phyloP scores from a whole-genome alignment of 306 rosid species.

The Medicago lupulina region DNA sequence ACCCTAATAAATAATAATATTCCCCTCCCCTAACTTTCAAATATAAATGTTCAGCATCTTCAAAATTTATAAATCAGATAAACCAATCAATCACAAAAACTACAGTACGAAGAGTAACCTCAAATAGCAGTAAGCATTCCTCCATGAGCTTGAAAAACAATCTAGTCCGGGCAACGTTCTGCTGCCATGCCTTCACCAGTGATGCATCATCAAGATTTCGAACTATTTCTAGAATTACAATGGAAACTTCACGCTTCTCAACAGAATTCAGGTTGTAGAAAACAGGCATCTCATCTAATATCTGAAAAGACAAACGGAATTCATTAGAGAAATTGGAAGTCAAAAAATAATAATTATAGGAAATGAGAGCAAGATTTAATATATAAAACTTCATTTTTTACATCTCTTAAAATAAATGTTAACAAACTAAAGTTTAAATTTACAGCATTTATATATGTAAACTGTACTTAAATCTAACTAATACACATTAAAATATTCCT shows the following conservation, averaged over 20 bases:
- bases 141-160: conserved; percentile 98
- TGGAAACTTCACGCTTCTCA: conserved; percentile 94
- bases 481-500: not conserved
- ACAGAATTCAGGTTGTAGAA: conserved; percentile 87
- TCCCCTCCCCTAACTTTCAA: not conserved
- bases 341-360: conserved; percentile 12
- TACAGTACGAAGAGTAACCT: conserved; percentile 61
- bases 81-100: conserved; percentile 25
- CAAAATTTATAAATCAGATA: conserved; percentile 6
- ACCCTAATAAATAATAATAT: not conserved
- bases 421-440: conserved; percentile 5
- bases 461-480: conserved; percentile 5
- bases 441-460: conserved; percentile 5
- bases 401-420: conserved; percentile 1
- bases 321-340: conserved; percentile 34
- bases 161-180: conserved; percentile 94
- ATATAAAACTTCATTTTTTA: not conserved
- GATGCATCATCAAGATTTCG: conserved; percentile 94
- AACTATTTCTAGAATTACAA: conserved; percentile 89
- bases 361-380: conserved; percentile 3
- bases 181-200: conserved; percentile 96
- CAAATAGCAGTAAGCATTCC: conserved; percentile 85
- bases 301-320: conserved; percentile 59
- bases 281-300: conserved; percentile 98
- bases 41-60: not conserved